These are phyloP conservation scores for Leptographium flavum DNA, from an alignment of 2,329 filamentous ascomycete genomes.

Conservation along the genomic window DNA sequence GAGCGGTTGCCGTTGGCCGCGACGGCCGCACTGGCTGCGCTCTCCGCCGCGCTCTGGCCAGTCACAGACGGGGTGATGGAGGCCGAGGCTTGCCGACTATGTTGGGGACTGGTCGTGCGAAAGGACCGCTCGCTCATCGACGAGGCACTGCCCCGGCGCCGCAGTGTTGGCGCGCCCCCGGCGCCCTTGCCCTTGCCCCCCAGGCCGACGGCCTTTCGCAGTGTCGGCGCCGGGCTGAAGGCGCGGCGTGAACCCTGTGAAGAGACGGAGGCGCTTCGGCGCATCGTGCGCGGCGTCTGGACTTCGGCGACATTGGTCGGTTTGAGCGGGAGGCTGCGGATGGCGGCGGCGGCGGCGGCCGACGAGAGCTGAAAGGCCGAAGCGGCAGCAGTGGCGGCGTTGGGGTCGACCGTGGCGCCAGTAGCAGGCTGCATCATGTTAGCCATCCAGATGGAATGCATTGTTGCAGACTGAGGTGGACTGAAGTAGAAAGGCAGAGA, in stretches of 20 bases:
- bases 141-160: constrained; percentile 53
- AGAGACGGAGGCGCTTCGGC: constrained; percentile 58
- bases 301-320: constrained; percentile 70
- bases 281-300: constrained; percentile 72
- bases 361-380: constrained; percentile 77
- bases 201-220: constrained; percentile 2
- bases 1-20: not conserved
- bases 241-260: constrained; percentile 32
- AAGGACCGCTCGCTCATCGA: constrained; percentile 89
- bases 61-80: not conserved
- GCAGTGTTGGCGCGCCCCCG: constrained; percentile 25
- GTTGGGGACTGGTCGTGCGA: constrained; percentile 52
- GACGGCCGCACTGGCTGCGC: not conserved
- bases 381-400: constrained; percentile 65
- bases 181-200: constrained; percentile 1
- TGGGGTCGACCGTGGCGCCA: constrained; percentile 50
- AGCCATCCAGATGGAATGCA: constrained; percentile 4
- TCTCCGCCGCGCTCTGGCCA: not conserved
- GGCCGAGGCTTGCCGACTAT: not conserved
- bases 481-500: not conserved
- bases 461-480: not conserved
- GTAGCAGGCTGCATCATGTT: constrained; percentile 40
- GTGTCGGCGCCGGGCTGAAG: constrained; percentile 9
- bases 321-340: constrained; percentile 62
- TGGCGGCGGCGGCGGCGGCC: constrained; percentile 73